Evolutionary conservation across 768 basidiomycete genomes (phyloP).

Genomic region (Panus rudis): DNA sequence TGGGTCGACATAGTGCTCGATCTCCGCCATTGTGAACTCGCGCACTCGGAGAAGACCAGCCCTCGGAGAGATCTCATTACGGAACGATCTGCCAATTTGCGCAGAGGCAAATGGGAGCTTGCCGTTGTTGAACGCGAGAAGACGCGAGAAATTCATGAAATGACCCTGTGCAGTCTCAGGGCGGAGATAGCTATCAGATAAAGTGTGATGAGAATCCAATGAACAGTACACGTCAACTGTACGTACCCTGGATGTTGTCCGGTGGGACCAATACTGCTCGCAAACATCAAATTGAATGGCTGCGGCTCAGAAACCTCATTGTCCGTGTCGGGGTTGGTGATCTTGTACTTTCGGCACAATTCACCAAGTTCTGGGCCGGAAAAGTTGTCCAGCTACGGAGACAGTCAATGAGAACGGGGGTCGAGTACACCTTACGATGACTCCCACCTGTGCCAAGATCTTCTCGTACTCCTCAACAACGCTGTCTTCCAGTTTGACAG

Average conservation of each 20-base stretch:
- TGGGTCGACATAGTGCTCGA: slow-evolving; percentile 98
- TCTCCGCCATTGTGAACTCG: slow-evolving; percentile 99
- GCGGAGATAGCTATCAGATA: slow-evolving; percentile 67
- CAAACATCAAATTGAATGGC: slow-evolving; percentile 98
- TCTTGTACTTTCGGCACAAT: slow-evolving; percentile 71
- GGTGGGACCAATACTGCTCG: slow-evolving; percentile 93
- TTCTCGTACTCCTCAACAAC: slow-evolving; percentile 72
- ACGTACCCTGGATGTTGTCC: slow-evolving; percentile 90
- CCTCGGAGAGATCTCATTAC: slow-evolving; percentile 97
- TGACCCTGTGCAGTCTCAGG: slow-evolving; percentile 99
- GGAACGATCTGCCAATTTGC: slow-evolving; percentile 92
- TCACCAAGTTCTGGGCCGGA: slow-evolving; percentile 84
- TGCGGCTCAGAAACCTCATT: slow-evolving; percentile 92
- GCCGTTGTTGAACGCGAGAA: slow-evolving; percentile 98
- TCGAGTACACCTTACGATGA: neutral
- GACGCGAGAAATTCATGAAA: slow-evolving; percentile 95
- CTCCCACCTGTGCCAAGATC: slow-evolving; percentile 74
- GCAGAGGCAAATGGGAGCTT: slow-evolving; percentile 96
- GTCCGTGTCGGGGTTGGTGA: slow-evolving; percentile 86
- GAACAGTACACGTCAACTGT: neutral
- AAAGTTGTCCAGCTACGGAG: slow-evolving; percentile 87
- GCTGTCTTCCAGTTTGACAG: slow-evolving; percentile 66
- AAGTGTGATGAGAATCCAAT: neutral
- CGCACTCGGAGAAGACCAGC: slow-evolving; percentile 94
- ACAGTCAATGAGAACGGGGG: neutral